Percentiles rank a stretch among this genome's conserved stretches.
phyloP scores from a whole-genome alignment of 176 grass and related monocot species.

The Ensete ventricosum region DNA sequence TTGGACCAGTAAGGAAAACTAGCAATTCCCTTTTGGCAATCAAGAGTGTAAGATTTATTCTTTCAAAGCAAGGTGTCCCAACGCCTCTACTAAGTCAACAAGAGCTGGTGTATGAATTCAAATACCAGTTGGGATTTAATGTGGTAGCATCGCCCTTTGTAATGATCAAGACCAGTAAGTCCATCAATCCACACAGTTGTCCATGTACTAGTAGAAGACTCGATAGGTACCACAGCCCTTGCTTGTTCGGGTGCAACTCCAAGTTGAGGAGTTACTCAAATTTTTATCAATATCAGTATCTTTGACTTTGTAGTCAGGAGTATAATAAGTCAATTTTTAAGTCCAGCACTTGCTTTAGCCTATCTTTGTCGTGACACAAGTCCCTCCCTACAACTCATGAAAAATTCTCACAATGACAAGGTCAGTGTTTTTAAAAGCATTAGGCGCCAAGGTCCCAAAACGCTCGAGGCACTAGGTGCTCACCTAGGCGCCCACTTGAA shows the following conservation, averaged over 20 bases:
- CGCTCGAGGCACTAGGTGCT: too few relatives aligned
- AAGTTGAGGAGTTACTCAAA: conserved; percentile 7
- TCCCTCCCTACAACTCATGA: conserved; percentile 17
- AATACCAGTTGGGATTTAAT: not conserved
- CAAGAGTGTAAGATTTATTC: too few relatives aligned
- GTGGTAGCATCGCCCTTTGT: conserved; percentile 14
- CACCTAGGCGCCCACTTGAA: too few relatives aligned
- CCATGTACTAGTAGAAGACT: conserved; percentile 13
- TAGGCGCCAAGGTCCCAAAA: too few relatives aligned
- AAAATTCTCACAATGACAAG: conserved; percentile 12
- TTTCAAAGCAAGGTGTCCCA: too few relatives aligned
- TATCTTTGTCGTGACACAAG: conserved; percentile 14
- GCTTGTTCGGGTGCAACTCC: conserved; percentile 1
- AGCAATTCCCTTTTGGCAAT: too few relatives aligned
- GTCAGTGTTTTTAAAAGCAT: not conserved
- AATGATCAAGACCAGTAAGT: conserved; percentile 6
- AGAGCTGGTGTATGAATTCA: too few relatives aligned
- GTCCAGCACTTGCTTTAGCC: conserved; percentile 4
- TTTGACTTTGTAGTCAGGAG: conserved; percentile 8
- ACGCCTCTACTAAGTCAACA: too few relatives aligned
- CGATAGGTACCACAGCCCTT: not conserved
- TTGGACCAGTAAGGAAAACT: too few relatives aligned
- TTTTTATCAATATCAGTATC: not conserved
- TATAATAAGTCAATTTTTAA: conserved; percentile 10
- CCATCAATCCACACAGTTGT: conserved; percentile 10